Percentiles rank a stretch among this genome's conserved stretches.
Conservation (phyloP, 257 asterid species). For the Ocimum tenuiflorum region DNA sequence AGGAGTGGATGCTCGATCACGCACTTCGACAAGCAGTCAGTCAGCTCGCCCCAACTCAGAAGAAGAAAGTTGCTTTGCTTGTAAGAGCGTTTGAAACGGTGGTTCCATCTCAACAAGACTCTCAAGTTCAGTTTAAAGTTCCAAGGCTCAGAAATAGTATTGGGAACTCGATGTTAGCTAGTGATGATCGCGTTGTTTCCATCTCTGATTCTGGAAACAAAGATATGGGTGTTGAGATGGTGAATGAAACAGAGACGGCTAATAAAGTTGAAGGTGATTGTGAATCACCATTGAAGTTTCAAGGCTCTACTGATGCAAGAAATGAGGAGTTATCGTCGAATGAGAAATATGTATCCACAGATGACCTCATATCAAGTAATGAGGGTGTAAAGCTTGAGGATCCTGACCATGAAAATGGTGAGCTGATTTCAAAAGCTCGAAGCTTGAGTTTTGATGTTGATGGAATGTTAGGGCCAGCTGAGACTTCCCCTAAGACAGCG, state of each 20-base stretch:
- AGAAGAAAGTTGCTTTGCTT: conserved; percentile 69
- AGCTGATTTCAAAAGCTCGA: neutral
- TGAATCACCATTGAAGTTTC: neutral
- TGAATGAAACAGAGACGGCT: neutral
- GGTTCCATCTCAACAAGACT: conserved; percentile 55
- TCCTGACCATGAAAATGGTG: neutral
- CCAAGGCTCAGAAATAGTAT: conserved; percentile 21
- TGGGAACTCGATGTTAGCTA: neutral
- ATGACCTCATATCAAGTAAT: neutral
- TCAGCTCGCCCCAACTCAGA: conserved; percentile 91
- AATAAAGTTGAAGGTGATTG: neutral
- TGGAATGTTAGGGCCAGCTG: conserved; percentile 11
- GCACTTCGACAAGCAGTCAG: conserved; percentile 86
- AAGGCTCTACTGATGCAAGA: neutral
- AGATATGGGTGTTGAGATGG: neutral
- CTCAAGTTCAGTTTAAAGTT: conserved; percentile 30
- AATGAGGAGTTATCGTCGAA: no score
- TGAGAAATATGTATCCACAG: no score
- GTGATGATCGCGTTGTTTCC: neutral
- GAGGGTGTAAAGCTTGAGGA: neutral
- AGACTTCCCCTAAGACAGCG: neutral
- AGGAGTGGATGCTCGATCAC: conserved; percentile 97
- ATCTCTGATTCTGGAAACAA: neutral
- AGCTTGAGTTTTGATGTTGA: conserved; percentile 19
- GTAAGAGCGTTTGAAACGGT: conserved; percentile 94